Evolutionary conservation across 345 rosid species (phyloP).

Genomic region (Erysimum cheiranthoides): DNA sequence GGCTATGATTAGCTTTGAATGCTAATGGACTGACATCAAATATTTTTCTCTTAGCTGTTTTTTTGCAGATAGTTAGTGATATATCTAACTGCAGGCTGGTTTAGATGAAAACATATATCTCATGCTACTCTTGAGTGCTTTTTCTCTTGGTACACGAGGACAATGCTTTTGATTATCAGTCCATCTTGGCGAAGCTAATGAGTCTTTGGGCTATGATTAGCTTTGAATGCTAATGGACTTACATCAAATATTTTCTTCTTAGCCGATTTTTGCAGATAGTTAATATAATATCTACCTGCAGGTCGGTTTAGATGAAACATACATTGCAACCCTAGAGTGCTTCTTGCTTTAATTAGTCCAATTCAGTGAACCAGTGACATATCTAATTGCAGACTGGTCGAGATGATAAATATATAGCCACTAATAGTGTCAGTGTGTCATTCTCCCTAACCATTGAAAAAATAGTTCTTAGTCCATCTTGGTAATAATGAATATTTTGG

Average conservation of each 20-base stretch:
- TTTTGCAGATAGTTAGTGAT: neutral
- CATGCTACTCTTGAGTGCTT: neutral
- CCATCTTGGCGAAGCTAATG: slow-evolving; percentile 73
- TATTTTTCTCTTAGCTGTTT: slow-evolving; percentile 8
- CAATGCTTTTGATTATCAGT: slow-evolving; percentile 36
- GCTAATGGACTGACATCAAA: slow-evolving; percentile 52
- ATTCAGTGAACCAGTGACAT: neutral
- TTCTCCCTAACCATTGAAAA: neutral
- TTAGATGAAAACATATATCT: slow-evolving; percentile 30
- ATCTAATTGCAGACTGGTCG: neutral
- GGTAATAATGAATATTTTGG: neutral
- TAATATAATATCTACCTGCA: slow-evolving; percentile 30
- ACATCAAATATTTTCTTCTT: slow-evolving; percentile 29
- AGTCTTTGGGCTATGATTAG: slow-evolving; percentile 38
- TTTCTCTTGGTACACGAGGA: neutral
- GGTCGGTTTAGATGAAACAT: slow-evolving; percentile 32
- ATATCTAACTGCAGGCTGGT: slow-evolving; percentile 33
- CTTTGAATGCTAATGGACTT: slow-evolving; percentile 56
- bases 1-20: slow-evolving; percentile 46
- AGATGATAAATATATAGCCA: neutral
- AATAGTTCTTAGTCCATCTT: slow-evolving; percentile 18
- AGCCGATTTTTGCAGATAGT: slow-evolving; percentile 27
- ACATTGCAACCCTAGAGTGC: neutral
- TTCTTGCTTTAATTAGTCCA: neutral
- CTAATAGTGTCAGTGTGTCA: neutral